These are phyloP conservation scores for Fusarium camptoceras DNA, from an alignment of 2,329 filamentous ascomycete genomes.

Conservation along the genomic window DNA sequence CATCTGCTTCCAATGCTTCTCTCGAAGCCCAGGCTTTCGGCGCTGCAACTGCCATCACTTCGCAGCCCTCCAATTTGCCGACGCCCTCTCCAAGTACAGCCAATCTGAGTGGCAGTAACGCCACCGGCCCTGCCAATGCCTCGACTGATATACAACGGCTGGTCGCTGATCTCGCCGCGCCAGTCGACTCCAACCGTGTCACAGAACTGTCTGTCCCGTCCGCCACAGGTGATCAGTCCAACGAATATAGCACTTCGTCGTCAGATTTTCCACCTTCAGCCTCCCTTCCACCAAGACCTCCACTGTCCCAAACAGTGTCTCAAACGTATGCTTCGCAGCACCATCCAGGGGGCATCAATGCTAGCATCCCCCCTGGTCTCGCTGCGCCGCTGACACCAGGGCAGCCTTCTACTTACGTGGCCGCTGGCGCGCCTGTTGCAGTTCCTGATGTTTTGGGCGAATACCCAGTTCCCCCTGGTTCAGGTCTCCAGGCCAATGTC, in stretches of 20 bases:
- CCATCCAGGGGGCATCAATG: slow-evolving; percentile 49
- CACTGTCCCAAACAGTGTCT: slow-evolving; percentile 53
- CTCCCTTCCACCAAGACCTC: slow-evolving; percentile 62
- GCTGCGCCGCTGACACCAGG: slow-evolving; percentile 49
- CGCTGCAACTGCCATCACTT: slow-evolving; percentile 33
- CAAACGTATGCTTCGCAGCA: slow-evolving; percentile 55
- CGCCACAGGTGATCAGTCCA: slow-evolving; percentile 44
- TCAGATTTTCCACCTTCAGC: slow-evolving; percentile 54
- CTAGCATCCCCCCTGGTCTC: slow-evolving; percentile 47
- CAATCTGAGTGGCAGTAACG: slow-evolving; percentile 46
- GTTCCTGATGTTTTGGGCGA: slow-evolving; percentile 49
- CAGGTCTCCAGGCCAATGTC: slow-evolving; percentile 46
- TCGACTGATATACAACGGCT: slow-evolving; percentile 56
- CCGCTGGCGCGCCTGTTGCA: slow-evolving; percentile 49
- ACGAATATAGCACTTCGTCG: slow-evolving; percentile 44
- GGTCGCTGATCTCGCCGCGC: slow-evolving; percentile 56
- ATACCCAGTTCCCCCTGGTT: slow-evolving; percentile 48
- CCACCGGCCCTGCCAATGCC: slow-evolving; percentile 48
- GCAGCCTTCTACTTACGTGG: slow-evolving; percentile 51
- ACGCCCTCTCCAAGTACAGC: slow-evolving; percentile 44
- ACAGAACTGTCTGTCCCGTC: slow-evolving; percentile 46
- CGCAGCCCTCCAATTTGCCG: slow-evolving; percentile 42
- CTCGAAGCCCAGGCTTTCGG: slow-evolving; percentile 45
- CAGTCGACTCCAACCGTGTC: slow-evolving; percentile 48
- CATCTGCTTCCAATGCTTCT: slow-evolving; percentile 46